Conservation (phyloP, 208 protist genomes). For the Borovskyia barvae region DNA sequence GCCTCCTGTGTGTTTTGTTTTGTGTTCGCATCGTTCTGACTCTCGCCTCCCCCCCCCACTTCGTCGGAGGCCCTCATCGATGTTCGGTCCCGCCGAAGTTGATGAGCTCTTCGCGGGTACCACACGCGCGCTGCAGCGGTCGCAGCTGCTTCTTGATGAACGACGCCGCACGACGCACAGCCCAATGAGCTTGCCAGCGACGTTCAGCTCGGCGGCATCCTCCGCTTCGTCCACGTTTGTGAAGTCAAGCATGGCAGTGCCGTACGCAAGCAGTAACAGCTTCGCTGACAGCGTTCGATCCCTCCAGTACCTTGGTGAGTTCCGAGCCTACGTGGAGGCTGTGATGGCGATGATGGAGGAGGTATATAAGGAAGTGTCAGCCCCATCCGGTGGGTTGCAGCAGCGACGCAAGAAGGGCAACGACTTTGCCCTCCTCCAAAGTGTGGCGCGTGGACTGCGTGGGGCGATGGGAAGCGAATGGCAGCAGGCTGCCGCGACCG, state of each 20-base stretch:
- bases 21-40: too few relatives aligned
- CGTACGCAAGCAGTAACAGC: slow-evolving; percentile 13
- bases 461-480: slow-evolving; percentile 7
- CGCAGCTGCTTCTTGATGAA: slow-evolving; percentile 51
- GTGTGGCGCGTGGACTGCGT: slow-evolving; percentile 23
- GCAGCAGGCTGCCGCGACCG: slow-evolving; percentile 7
- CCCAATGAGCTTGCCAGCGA: neutral
- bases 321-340: slow-evolving; percentile 48
- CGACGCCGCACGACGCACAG: slow-evolving; percentile 11
- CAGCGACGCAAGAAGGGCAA: slow-evolving; percentile 32
- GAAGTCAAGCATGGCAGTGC: neutral
- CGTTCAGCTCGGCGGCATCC: slow-evolving; percentile 1
- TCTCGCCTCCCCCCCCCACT: too few relatives aligned
- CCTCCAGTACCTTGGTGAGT: slow-evolving; percentile 13
- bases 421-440: slow-evolving; percentile 44
- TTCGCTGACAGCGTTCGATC: slow-evolving; percentile 17
- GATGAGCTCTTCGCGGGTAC: slow-evolving; percentile 56
- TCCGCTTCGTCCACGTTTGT: slow-evolving; percentile 5
- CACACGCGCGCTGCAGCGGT: slow-evolving; percentile 34
- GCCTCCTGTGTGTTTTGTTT: too few relatives aligned
- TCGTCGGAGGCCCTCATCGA: too few relatives aligned
- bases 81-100: slow-evolving; percentile 52
- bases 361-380: slow-evolving; percentile 24
- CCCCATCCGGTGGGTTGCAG: slow-evolving; percentile 37
- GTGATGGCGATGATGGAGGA: slow-evolving; percentile 27